Conservation (phyloP, 768 basidiomycete genomes). For the Chalciporus chontae region DNA sequence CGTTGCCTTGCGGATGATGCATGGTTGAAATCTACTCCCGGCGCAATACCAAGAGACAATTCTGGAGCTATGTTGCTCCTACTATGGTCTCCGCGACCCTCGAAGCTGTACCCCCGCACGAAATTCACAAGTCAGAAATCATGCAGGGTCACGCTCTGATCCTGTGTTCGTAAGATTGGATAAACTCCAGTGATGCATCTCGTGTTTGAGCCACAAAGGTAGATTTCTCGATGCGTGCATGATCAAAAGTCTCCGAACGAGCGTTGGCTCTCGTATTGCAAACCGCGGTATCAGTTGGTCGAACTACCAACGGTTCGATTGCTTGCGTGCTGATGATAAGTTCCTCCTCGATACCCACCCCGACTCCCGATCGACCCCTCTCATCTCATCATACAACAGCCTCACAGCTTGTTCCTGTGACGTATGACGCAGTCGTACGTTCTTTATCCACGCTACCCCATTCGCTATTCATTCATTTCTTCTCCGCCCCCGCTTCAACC, state of each 20-base stretch:
- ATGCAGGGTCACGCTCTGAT: background rate
- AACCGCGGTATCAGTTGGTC: background rate
- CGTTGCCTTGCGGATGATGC: slow-evolving; percentile 28
- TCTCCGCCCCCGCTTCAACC: slow-evolving; percentile 29
- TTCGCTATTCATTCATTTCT: slow-evolving; percentile 8
- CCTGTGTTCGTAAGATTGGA: background rate
- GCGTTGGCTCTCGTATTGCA: slow-evolving; percentile 1
- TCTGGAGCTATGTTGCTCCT: slow-evolving; percentile 18
- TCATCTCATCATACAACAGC: slow-evolving; percentile 1
- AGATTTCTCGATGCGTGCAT: too few species aligned
- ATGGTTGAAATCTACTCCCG: slow-evolving; percentile 20
- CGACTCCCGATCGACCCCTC: slow-evolving; percentile 15
- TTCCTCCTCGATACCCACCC: slow-evolving; percentile 15
- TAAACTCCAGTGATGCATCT: too few species aligned
- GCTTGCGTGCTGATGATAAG: slow-evolving; percentile 1
- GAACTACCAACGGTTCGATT: slow-evolving; percentile 1
- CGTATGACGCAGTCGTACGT: slow-evolving; percentile 13
- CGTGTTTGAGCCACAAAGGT: too few species aligned
- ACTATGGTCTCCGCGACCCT: slow-evolving; percentile 8
- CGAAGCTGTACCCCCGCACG: slow-evolving; percentile 12
- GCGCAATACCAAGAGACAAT: slow-evolving; percentile 18
- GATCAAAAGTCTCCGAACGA: background rate
- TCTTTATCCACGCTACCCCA: background rate
- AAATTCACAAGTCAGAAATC: background rate
- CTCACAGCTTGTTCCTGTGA: slow-evolving; percentile 25